Evolutionary conservation across 1,139 yeast genomes (phyloP), one percentile per base, ranked within the genome.

Genomic region (Saccharomyces hybrid): DNA sequence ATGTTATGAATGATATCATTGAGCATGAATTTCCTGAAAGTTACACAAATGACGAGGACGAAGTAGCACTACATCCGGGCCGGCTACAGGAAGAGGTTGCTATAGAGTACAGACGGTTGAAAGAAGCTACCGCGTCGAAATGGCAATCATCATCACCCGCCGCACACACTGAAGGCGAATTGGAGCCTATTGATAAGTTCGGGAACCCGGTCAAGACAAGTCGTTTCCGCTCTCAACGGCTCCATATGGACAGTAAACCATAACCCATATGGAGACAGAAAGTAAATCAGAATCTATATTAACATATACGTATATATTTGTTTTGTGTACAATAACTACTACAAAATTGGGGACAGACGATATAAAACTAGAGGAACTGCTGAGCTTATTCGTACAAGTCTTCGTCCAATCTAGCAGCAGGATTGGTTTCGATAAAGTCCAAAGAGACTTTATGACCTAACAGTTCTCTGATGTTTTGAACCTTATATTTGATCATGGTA

Each of bases 401-500:
- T 73, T 84, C 88, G 63, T 93, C 99, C 69, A 95, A 80, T 77
- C 99, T 86, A 57, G 97, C 98, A 60, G 99, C 99, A 49, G 99
- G 97, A 70, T 93, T 95, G 57, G 83, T 84, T 76, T 93, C 98
- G 66, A 95, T 87, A 75, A 95, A 91, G 70, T 89, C 97, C 63
- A 91, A 78, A 60, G 89, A 82, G 51, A 90, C 97, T 76, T 91
- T 91, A 74, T 91, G 97, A 57, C 98, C 98, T 69, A 91, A 78
- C 68, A 91, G 78, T 72, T 90, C 97, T 80, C 98, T 84, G 68
- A 95, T 95, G 73, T 95, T 95, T 63, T 91, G 84, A 56, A 93
- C 96, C 59, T 88, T 96, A 70, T 95, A 95, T 75, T 93, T 95
- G 73, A 95, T 95, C 99, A 95, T 95, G 48, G 99, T 95, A 62